Evolutionary conservation across 176 grass and related monocot species (phyloP).

Genomic region (Phoenix roebelenii): DNA sequence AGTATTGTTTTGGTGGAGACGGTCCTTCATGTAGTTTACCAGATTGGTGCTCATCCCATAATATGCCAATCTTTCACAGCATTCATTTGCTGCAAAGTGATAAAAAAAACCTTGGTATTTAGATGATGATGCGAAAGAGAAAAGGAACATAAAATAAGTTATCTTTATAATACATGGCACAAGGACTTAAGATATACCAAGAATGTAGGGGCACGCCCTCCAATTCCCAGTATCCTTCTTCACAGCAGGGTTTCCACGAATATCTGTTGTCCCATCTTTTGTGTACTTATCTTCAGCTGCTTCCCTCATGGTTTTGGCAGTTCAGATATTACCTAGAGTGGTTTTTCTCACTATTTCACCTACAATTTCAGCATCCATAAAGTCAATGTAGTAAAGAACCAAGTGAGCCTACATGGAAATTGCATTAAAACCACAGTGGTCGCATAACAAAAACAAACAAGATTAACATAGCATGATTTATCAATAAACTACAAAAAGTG

Average conservation of each 20-base stretch:
- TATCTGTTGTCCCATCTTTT: slow-evolving; percentile 72
- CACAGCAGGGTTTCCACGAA: slow-evolving; percentile 47
- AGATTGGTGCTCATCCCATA: slow-evolving; percentile 89
- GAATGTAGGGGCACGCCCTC: slow-evolving; percentile 77
- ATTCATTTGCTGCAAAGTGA: slow-evolving; percentile 51
- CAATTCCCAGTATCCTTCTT: slow-evolving; percentile 64
- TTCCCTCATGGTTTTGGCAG: slow-evolving; percentile 35
- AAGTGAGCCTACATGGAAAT: no score
- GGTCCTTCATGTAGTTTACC: slow-evolving; percentile 63
- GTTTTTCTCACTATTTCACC: no score
- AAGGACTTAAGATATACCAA: slow-evolving; percentile 27
- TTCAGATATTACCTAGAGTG: no score
- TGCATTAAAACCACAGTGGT: no score
- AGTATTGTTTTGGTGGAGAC: slow-evolving; percentile 29
- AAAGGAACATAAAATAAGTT: no score
- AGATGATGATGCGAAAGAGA: no score
- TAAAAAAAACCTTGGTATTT: background rate
- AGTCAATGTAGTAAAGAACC: no score
- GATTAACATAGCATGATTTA: no score
- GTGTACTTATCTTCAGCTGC: slow-evolving; percentile 37
- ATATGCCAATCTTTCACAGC: slow-evolving; percentile 74
- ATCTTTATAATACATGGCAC: no score
- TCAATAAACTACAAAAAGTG: no score
- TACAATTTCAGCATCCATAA: no score
- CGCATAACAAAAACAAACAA: no score